phyloP scores from a whole-genome alignment of 345 rosid species.

The Salix suchowensis region DNA sequence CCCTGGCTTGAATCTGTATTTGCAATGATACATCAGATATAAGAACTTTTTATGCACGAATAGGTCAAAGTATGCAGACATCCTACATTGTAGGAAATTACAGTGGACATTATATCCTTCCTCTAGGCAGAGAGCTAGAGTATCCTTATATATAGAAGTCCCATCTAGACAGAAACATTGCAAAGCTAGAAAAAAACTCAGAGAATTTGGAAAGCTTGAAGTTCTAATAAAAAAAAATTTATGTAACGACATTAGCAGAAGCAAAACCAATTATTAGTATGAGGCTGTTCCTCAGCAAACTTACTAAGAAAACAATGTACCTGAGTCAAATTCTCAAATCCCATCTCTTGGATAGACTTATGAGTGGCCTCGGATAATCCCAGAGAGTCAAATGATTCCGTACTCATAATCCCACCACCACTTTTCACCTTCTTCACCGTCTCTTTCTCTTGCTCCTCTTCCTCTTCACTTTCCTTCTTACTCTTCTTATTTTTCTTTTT shows the following conservation, averaged over 20 bases:
- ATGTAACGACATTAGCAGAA: not conserved
- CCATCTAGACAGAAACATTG: not conserved
- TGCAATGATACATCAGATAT: constrained; percentile 4
- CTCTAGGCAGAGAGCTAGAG: too few relatives aligned
- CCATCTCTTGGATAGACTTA: constrained; percentile 68
- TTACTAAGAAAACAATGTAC: constrained; percentile 19
- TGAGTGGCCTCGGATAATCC: constrained; percentile 64
- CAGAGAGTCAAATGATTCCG: constrained; percentile 61
- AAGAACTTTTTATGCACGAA: not conserved
- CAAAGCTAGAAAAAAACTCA: not conserved
- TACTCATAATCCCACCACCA: constrained; percentile 75
- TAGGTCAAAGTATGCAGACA: not conserved
- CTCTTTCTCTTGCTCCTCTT: constrained; percentile 24
- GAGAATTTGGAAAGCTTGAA: not conserved
- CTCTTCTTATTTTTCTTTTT: not conserved
- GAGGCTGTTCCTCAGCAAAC: not conserved
- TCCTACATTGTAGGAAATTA: not conserved
- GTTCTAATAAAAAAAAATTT: not conserved
- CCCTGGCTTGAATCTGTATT: constrained; percentile 82
- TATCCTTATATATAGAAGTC: not conserved
- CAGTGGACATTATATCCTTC: not conserved
- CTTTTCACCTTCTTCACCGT: constrained; percentile 18
- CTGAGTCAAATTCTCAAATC: constrained; percentile 80
- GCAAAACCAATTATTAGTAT: not conserved
- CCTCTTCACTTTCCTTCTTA: not conserved